phyloP scores from a whole-genome alignment of 2,329 filamentous ascomycete species.

The Fusarium sp. region DNA sequence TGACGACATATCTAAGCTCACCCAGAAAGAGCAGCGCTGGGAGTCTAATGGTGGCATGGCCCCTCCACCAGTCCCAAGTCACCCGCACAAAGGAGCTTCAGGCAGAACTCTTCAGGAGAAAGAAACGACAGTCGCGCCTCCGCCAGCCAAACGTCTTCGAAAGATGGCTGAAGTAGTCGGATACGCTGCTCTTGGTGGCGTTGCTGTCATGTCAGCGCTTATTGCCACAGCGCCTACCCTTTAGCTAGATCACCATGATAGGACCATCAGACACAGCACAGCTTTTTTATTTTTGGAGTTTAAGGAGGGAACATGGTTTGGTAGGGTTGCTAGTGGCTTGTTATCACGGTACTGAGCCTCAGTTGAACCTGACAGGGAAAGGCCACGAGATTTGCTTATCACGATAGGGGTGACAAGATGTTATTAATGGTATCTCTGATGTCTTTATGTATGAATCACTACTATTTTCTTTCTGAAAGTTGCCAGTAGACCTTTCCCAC shows the following conservation, averaged over 20 bases:
- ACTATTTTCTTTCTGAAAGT: slow-evolving; percentile 1
- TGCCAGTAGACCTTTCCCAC: neutral
- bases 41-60: neutral
- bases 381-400: neutral
- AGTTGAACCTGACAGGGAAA: neutral
- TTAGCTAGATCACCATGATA: slow-evolving; percentile 7
- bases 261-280: neutral
- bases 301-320: neutral
- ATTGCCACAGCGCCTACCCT: slow-evolving; percentile 54
- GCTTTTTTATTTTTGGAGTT: slow-evolving; percentile 36
- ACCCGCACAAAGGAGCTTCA: neutral
- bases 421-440: neutral
- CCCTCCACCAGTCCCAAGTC: neutral
- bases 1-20: slow-evolving; percentile 43
- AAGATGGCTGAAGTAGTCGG: slow-evolving; percentile 53
- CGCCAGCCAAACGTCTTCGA: slow-evolving; percentile 50
- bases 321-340: neutral
- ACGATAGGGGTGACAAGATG: neutral
- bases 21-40: slow-evolving; percentile 21
- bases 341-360: neutral
- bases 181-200: slow-evolving; percentile 53
- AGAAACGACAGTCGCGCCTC: neutral
- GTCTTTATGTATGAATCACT: slow-evolving; percentile 6
- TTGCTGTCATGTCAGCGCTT: slow-evolving; percentile 55
- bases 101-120: neutral